Evolutionary conservation across 495 filamentous ascomycete species (phyloP).

Genomic region (Staphylotrichum longicolle): DNA sequence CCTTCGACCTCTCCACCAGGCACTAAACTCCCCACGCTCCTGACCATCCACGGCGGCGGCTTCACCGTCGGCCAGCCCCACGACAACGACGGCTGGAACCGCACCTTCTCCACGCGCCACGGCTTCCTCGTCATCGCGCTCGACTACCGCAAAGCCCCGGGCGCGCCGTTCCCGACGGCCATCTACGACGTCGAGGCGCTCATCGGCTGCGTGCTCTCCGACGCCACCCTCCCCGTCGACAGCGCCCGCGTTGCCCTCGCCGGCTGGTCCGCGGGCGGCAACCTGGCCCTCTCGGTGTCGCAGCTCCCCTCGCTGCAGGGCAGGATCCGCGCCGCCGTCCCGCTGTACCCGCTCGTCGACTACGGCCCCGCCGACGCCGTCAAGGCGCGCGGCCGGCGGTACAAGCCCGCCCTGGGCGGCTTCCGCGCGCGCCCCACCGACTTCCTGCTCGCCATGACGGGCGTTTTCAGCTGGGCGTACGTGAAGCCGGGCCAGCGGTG

Average conservation of each 20-base stretch:
- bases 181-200: constrained; percentile 37
- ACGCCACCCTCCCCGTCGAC: constrained; percentile 38
- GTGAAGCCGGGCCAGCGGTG: constrained; percentile 23
- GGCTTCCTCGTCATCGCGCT: constrained; percentile 37
- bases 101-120: constrained; percentile 33
- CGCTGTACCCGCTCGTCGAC: constrained; percentile 38
- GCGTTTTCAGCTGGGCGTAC: constrained; percentile 38
- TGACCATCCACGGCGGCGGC: constrained; percentile 44
- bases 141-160: constrained; percentile 41
- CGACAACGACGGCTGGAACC: constrained; percentile 43
- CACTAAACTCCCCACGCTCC: constrained; percentile 34
- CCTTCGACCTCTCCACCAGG: constrained; percentile 19
- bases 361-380: constrained; percentile 14
- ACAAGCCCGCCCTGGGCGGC: constrained; percentile 35
- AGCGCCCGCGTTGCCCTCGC: constrained; percentile 32
- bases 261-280: constrained; percentile 42
- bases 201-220: constrained; percentile 26
- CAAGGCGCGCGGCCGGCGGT: constrained; percentile 32
- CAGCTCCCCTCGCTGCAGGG: constrained; percentile 31
- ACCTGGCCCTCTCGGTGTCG: constrained; percentile 33
- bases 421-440: constrained; percentile 30
- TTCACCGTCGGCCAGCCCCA: constrained; percentile 36
- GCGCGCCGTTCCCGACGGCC: constrained; percentile 33
- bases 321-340: constrained; percentile 33
- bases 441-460: constrained; percentile 23